These are phyloP conservation scores for Coffea eugenioides DNA, from an alignment of 257 asterid genomes.

Conservation along the genomic window DNA sequence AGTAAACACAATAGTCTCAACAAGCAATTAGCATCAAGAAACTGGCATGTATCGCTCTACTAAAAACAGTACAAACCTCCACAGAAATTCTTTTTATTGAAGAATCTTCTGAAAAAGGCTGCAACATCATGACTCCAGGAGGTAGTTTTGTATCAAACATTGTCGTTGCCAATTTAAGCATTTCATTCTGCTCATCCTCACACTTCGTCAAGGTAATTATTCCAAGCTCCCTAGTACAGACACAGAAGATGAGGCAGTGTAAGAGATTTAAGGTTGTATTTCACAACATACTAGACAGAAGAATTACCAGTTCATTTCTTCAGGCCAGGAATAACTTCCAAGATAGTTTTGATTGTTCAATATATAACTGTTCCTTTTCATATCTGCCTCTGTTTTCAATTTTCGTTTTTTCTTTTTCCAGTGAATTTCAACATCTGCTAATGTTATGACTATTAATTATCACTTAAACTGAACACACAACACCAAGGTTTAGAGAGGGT, in stretches of 20 bases:
- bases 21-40: neutral
- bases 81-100: constrained; percentile 81
- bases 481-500: constrained; percentile 1
- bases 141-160: constrained; percentile 98
- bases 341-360: constrained; percentile 1
- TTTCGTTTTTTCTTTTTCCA: neutral
- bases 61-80: constrained; percentile 47
- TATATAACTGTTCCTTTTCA: neutral
- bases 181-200: constrained; percentile 64
- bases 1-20: neutral
- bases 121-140: constrained; percentile 86
- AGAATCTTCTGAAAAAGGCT: constrained; percentile 90
- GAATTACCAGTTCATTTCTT: neutral
- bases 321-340: neutral
- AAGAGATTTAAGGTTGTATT: neutral
- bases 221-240: constrained; percentile 74
- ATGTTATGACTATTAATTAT: neutral
- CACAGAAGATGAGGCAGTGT: neutral
- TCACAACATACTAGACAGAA: neutral
- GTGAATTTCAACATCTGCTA: neutral
- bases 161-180: constrained; percentile 76
- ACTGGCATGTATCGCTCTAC: neutral
- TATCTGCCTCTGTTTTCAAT: neutral
- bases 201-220: constrained; percentile 69
- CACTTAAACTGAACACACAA: neutral